phyloP scores from a whole-genome alignment of 306 rosid species.

The Trifolium repens region DNA sequence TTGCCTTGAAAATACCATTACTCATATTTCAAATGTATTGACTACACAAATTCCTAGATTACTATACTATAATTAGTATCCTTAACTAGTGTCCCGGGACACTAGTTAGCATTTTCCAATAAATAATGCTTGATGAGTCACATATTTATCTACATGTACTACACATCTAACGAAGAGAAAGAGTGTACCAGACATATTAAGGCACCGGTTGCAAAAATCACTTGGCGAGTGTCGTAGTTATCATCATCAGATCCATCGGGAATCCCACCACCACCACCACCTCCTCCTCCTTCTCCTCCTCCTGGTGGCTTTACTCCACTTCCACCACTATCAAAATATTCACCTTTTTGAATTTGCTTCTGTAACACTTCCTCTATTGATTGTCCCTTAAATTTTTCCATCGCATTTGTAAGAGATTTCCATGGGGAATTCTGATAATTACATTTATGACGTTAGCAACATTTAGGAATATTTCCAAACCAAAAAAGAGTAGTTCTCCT shows the following conservation, averaged over 20 bases:
- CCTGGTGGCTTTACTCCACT: conserved; percentile 55
- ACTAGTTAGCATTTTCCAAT: too few species aligned
- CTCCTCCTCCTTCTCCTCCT: conserved; percentile 37
- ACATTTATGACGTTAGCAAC: conserved; percentile 36
- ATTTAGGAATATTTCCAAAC: conserved; percentile 14
- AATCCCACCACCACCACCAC: conserved; percentile 34
- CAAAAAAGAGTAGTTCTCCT: conserved; percentile 7
- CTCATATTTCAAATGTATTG: too few species aligned
- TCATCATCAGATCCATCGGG: conserved; percentile 63
- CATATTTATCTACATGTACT: background rate
- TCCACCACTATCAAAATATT: conserved; percentile 52
- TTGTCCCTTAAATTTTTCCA: conserved; percentile 58
- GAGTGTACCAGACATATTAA: conserved; percentile 68
- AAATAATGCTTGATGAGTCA: background rate
- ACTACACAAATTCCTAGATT: too few species aligned
- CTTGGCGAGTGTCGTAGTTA: conserved; percentile 68
- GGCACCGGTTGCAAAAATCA: conserved; percentile 68
- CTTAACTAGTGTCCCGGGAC: too few species aligned
- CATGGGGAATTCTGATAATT: conserved; percentile 58
- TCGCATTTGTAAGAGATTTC: conserved; percentile 53
- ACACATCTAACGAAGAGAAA: background rate
- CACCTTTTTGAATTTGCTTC: conserved; percentile 70
- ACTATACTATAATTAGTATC: too few species aligned
- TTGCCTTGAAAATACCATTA: too few species aligned
- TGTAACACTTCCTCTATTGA: conserved; percentile 72